Evolutionary conservation across 2,329 filamentous ascomycete genomes (phyloP), one percentile per base, ranked within the genome.

Genomic region (Geoglossum cookeanum): DNA sequence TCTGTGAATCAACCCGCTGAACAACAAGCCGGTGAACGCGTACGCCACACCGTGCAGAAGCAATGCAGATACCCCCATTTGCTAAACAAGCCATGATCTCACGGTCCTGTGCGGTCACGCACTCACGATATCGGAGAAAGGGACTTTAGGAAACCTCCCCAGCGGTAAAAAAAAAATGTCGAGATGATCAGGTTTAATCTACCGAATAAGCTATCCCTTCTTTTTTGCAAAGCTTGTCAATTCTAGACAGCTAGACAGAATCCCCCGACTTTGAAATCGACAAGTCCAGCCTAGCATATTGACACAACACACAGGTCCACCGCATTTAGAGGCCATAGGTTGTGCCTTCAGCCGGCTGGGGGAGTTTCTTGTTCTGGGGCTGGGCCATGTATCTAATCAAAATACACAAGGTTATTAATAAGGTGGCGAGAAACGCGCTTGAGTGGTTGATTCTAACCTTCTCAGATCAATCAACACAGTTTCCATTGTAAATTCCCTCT

Each of bases 401-500:
- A 51, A 22, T 1, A 33, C 22, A 33, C 15, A 35, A 53, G 30
- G 30, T 17, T 49, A 57, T 17, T 4, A 15, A 45, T 48, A 62
- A 33, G 60, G 60, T 1, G 22, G 48, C 37, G 55, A 55, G 51
- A 56, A 4, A n/a, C 39, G 27, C 37, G 56, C 44, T 65, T 27
- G 66, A 59, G 13, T 37, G 37, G 49, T 27, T 17, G 11, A 3
- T 53, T 42, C 29, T 30, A 67, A 86, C 85, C 85, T 83, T 74
- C 87, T 78, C 59, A 95, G 75, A 69, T 94, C 89, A 61, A 92
- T 87, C 62, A 95, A 74, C 57, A 94, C 83, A 0, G 87, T 94
- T 75, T 97, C 91, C 87, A 95, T 94, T 37, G 89, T 94, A 68
- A 89, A 92, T 52, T 94, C 85, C 59, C 88, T 78, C 75, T 87